Evolutionary conservation across 2,329 filamentous ascomycete genomes (phyloP), one percentile per base, ranked within the genome.

Genomic region (Trematosphaeria pertusa): DNA sequence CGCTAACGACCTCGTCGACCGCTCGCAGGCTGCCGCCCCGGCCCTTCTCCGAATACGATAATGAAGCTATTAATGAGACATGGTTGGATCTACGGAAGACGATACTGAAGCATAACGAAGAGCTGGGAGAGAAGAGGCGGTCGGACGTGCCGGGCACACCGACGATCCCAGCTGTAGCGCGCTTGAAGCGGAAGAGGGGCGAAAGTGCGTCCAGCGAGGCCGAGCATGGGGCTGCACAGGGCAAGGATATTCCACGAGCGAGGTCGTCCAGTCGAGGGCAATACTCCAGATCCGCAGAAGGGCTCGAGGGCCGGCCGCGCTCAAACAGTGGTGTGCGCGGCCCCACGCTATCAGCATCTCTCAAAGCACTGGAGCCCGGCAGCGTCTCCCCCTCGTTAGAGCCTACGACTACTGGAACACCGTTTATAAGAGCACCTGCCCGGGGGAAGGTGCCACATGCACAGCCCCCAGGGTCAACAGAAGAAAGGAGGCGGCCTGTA

Each of bases 11-110:
- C 21, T 43, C 67, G 37, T 69, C 75, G 45, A 71, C 67, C 39
- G 66, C 79, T 11, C 72, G 78, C 24, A 86, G 81, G 59, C 79
- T 81, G 26, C 82, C 85, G 36, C 83, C 91, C 7, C 84, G 89
- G 33, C 90, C 91, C 0, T 96, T 96, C 70, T 87, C 88, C 0
- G 79, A 79, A 4, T 85, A 84, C 47, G 91, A 96, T 73, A 95
- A 93, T 57, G 84, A 86, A 56, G 85, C 87, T 2, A 77, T 96
- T 10, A 90, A 96, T 67, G 83, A 85, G 54, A 84, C 89, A 26
- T 96, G 92, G 89, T 73, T 86, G 33, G 74, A 78, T 12, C 76
- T 94, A 12, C 78, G 22, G 69, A 78, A 47, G 67, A 77, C 52
- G 75, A 81, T 69, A 65, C 75, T 50, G 65, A 73, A 52, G 75